Percentiles rank a stretch among this genome's conserved stretches.
phyloP scores from a whole-genome alignment of 441 rosid genomes.

The Theobroma grandiflorum region DNA sequence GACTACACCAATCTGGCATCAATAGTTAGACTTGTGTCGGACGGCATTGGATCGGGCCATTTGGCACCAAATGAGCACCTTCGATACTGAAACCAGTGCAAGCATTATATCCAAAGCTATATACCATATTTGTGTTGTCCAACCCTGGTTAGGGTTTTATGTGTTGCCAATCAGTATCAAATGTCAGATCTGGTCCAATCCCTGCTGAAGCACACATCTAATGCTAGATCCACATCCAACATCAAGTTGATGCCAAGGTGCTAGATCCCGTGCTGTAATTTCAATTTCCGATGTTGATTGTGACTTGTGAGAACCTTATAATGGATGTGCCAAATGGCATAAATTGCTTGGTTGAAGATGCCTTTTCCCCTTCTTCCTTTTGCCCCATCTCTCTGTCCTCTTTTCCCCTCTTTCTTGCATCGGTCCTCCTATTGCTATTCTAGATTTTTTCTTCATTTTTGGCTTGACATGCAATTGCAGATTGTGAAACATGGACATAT shows the following conservation, averaged over 20 bases:
- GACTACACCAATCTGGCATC: background rate
- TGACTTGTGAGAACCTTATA: conserved; percentile 9
- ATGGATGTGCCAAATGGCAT: conserved; percentile 13
- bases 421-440: background rate
- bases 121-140: background rate
- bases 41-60: background rate
- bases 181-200: background rate
- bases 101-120: background rate
- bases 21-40: background rate
- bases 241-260: background rate
- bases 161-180: background rate
- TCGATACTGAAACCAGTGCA: background rate
- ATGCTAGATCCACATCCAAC: background rate
- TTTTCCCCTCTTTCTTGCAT: background rate
- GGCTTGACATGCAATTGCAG: no score
- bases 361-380: background rate
- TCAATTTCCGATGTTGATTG: background rate
- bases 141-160: background rate
- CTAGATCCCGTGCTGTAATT: background rate
- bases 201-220: background rate
- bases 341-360: background rate
- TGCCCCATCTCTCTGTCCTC: background rate
- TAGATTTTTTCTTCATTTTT: background rate
- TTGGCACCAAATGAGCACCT: conserved; percentile 6
- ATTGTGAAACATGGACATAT: no score